Base-by-base conservation (phyloP, 257 asterid species). In the Linaria vulgaris region DNA sequence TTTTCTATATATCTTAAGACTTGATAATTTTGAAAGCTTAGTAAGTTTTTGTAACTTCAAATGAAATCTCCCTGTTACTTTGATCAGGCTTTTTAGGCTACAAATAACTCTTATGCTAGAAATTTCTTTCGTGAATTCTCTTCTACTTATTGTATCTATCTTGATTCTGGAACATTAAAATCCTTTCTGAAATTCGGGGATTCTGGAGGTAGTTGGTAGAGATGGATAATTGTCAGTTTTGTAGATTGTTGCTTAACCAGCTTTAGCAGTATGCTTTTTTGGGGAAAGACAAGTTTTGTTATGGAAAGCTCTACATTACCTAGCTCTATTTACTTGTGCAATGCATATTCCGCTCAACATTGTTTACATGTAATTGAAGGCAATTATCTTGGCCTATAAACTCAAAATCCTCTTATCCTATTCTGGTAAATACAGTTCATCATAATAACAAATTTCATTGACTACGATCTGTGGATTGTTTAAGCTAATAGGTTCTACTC, bases 21-120 rank as follows among this genome's bases (percentile, higher is more conserved):
- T 61, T 34, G 57, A 65, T 67, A 27, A 20, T 38, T 48, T 61
- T 46, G 23, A 48, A 57, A 59, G 39, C 59, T 59, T 59, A 9
- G 34, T 21, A 51, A 60, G 23, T 65, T 21, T 24, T 31, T 41
- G 27, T 19, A 41, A 43, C 48, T 24, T 75, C 21, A 19, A 6
- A 27, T 27, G 34, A 27, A 6, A 6, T 2, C 34, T 46, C 51
- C 8, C 34, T 45, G 15, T 21, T 21, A 14, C 24, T 8, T 17
- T 20, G 17, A 30, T 48, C 27, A 30, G 46, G 15, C 45, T 47
- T 64, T 66, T 57, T 60, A 38, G n/a, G 60, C 34, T 59, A 31
- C 37, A 48, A 12, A 51, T 61, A 56, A 37, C n/a, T 47, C 3
- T 39, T 45, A 12, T 53, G 61, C 57, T 62, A 48, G 17, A 38